A percentile compares a stretch with the other conserved stretches of the same genome.
phyloP scores from a whole-genome alignment of 352 stramenopile genomes.

The Phytopythium montanum region DNA sequence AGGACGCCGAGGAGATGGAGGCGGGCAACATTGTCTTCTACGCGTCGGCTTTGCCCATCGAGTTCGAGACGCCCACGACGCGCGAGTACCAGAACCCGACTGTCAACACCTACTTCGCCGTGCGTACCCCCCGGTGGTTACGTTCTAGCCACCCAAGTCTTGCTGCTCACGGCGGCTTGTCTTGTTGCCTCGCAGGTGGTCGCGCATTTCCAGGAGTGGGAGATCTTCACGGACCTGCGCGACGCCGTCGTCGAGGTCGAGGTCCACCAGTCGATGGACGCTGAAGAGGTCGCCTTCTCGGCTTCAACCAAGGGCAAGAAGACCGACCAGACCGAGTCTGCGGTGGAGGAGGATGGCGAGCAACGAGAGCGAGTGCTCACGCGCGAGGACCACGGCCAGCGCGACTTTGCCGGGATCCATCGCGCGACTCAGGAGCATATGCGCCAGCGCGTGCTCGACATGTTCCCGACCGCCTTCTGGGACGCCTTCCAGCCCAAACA shows the following conservation, averaged over 20 bases:
- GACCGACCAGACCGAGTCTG: not conserved
- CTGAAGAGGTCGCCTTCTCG: slow-evolving; percentile 52
- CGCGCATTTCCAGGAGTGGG: slow-evolving; percentile 58
- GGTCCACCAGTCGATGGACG: slow-evolving; percentile 41
- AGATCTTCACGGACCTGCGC: slow-evolving; percentile 66
- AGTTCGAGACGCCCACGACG: slow-evolving; percentile 51
- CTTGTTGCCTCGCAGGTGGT: slow-evolving; percentile 32
- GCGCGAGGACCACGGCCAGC: slow-evolving; percentile 42
- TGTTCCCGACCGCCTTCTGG: slow-evolving; percentile 61
- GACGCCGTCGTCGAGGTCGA: slow-evolving; percentile 29
- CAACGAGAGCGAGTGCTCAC: slow-evolving; percentile 41
- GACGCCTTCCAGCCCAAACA: slow-evolving; percentile 45
- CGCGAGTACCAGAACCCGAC: slow-evolving; percentile 46
- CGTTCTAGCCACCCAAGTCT: not conserved
- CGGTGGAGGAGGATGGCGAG: not conserved
- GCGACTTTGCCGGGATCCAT: slow-evolving; percentile 50
- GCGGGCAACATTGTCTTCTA: slow-evolving; percentile 76
- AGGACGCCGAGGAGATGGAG: slow-evolving; percentile 27
- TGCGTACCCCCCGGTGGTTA: no score
- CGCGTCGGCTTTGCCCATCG: slow-evolving; percentile 61
- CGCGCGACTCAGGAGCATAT: slow-evolving; percentile 58
- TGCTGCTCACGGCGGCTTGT: not conserved
- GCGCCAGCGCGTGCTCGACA: slow-evolving; percentile 51
- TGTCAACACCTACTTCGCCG: slow-evolving; percentile 52
- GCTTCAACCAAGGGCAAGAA: slow-evolving; percentile 1